Conservation (phyloP, 345 rosid genomes). For the Camelina neglecta region DNA sequence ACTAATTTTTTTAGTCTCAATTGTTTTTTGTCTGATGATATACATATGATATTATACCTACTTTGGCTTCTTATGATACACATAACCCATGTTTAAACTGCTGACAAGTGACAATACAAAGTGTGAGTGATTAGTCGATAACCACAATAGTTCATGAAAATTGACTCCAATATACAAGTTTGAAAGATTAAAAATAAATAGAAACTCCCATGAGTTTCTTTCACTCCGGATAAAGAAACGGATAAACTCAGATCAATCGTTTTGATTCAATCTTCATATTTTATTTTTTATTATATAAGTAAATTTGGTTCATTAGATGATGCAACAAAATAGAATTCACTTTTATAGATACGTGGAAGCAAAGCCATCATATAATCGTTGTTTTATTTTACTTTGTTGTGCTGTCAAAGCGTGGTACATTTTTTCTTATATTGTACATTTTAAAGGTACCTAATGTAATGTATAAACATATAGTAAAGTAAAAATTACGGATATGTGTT, state of each 20-base stretch:
- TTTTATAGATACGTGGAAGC: constrained; percentile 26
- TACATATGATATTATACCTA: not conserved
- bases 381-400: constrained; percentile 38
- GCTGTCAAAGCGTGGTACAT: constrained; percentile 32
- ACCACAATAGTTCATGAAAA: constrained; percentile 18
- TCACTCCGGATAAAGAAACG: constrained; percentile 7
- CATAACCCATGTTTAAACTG: too few species aligned
- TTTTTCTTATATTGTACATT: not conserved
- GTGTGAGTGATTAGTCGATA: constrained; percentile 5
- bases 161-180: not conserved
- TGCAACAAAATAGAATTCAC: not conserved
- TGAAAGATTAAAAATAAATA: constrained; percentile 1
- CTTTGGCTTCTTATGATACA: constrained; percentile 6
- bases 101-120: constrained; percentile 10
- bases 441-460: constrained; percentile 34
- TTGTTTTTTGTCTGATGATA: constrained; percentile 1
- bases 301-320: constrained; percentile 4
- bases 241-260: constrained; percentile 25
- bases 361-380: constrained; percentile 16
- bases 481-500: constrained; percentile 19
- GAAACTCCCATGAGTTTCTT: not conserved
- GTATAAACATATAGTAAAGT: constrained; percentile 14
- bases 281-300: not conserved
- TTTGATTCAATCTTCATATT: constrained; percentile 14
- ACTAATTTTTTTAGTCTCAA: not conserved